These are phyloP conservation scores for Gossypium australe DNA, from an alignment of 345 rosid species.

Conservation along the genomic window DNA sequence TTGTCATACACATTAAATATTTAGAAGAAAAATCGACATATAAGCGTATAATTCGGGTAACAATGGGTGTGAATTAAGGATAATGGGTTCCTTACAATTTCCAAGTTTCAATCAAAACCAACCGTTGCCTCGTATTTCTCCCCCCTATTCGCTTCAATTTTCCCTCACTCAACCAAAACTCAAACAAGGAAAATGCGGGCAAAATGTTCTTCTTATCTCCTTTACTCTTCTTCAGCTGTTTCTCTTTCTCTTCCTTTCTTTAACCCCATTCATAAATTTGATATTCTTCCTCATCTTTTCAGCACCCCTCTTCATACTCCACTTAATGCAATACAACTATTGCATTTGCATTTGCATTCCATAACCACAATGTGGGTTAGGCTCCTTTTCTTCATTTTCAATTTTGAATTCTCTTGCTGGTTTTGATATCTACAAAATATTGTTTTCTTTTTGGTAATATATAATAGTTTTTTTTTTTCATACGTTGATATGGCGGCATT, in stretches of 20 bases:
- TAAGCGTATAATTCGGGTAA: neutral
- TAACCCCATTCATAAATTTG: neutral
- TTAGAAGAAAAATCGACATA: too few species aligned
- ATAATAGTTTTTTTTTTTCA: neutral
- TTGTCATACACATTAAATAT: too few species aligned
- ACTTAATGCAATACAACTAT: neutral
- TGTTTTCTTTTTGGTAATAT: neutral
- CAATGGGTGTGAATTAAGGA: neutral
- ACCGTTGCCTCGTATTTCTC: slow-evolving; percentile 10
- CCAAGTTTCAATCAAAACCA: neutral
- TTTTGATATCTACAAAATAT: neutral
- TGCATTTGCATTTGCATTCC: neutral
- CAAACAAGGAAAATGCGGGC: neutral
- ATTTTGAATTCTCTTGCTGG: neutral
- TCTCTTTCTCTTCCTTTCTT: neutral
- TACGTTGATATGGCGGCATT: neutral
- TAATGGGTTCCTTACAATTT: neutral
- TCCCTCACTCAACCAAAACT: neutral
- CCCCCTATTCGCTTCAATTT: slow-evolving; percentile 25
- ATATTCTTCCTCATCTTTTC: neutral
- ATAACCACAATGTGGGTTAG: neutral
- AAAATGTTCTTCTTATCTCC: neutral
- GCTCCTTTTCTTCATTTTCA: neutral
- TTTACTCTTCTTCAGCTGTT: neutral
- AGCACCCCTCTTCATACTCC: neutral